Conservation (phyloP, 345 rosid genomes). For the Eucalyptus tenuipes region DNA sequence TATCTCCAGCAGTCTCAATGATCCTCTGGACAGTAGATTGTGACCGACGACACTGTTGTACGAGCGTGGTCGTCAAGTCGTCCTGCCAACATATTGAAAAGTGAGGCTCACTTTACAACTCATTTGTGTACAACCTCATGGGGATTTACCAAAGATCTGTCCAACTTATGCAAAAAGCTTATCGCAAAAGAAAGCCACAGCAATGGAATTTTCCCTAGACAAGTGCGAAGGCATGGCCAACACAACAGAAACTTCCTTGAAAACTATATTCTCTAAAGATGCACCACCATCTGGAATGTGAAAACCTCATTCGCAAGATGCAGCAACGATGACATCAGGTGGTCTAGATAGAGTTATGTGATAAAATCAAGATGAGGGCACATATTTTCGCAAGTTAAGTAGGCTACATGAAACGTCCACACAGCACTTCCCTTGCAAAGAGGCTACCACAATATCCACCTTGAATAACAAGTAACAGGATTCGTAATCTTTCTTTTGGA, state of each 20-base stretch:
- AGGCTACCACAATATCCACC: background rate
- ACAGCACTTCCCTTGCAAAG: background rate
- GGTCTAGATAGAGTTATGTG: background rate
- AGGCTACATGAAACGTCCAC: background rate
- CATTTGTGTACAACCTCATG: background rate
- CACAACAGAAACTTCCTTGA: background rate
- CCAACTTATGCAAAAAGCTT: background rate
- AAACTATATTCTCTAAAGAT: background rate
- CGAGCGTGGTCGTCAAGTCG: slow-evolving; percentile 59
- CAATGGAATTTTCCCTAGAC: background rate
- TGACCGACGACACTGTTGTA: slow-evolving; percentile 69
- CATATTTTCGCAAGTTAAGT: background rate
- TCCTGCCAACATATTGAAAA: slow-evolving; percentile 35
- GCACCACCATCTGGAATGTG: background rate
- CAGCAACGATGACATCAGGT: background rate
- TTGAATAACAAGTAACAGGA: background rate
- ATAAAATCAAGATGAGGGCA: background rate
- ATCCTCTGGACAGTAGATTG: slow-evolving; percentile 57
- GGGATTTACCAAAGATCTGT: background rate
- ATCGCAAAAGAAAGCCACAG: background rate
- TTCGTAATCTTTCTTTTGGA: background rate
- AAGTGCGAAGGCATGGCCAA: background rate
- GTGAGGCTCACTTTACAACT: background rate
- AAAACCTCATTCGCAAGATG: background rate
- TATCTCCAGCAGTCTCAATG: slow-evolving; percentile 68